Percentiles rank a stretch among this genome's conserved stretches.
These are phyloP conservation scores for Macrophomina tecta DNA, from an alignment of 2,329 filamentous ascomycete genomes.

Conservation along the genomic window DNA sequence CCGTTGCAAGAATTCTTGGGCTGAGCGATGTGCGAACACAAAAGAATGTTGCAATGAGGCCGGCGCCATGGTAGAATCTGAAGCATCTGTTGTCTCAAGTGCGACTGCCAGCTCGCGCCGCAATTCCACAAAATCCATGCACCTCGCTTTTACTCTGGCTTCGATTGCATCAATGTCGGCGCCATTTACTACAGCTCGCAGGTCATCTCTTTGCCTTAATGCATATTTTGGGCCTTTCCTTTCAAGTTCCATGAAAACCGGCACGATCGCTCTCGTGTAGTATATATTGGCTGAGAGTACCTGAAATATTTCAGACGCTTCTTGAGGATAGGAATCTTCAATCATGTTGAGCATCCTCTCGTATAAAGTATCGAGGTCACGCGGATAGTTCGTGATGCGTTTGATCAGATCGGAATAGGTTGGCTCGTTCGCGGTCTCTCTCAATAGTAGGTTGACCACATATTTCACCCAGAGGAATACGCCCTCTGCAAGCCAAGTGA, in stretches of 20 bases:
- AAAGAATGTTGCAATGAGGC: background rate
- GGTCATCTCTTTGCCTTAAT: no score
- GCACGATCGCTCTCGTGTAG: no score
- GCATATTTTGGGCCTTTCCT: background rate
- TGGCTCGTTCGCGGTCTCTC: background rate
- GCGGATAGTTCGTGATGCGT: background rate
- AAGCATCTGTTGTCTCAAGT: no score
- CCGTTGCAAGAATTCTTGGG: background rate
- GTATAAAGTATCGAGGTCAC: background rate
- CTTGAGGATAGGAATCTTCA: background rate
- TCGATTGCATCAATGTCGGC: background rate
- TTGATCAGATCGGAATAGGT: background rate
- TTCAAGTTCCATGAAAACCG: background rate
- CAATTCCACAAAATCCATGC: background rate
- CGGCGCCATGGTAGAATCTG: no score
- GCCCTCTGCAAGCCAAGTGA: background rate
- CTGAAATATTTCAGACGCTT: background rate
- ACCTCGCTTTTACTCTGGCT: background rate
- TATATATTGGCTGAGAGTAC: background rate
- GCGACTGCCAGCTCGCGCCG: fast-evolving
- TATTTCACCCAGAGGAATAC: constrained; percentile 27
- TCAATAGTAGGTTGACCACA: constrained; percentile 14
- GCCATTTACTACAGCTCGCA: no score
- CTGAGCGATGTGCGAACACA: background rate
- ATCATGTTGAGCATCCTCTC: background rate